Evolutionary conservation across 805 yeast genomes (phyloP).

Genomic region (Millerago galiae): DNA sequence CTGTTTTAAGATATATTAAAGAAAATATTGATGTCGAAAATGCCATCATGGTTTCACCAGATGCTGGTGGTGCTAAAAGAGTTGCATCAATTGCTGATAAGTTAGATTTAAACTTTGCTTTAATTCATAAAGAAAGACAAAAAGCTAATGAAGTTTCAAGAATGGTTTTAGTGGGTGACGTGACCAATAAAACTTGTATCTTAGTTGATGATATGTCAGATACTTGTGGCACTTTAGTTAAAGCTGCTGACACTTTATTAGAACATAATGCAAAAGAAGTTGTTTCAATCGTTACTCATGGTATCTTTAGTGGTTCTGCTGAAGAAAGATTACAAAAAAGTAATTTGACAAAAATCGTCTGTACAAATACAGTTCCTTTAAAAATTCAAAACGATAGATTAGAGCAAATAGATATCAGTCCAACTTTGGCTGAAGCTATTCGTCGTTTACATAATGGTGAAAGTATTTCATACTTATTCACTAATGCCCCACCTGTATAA

Average conservation of each 20-base stretch:
- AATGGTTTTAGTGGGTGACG: conserved; percentile 97
- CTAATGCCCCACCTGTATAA: conserved; percentile 44
- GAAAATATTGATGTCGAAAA: conserved; percentile 50
- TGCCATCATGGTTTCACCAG: conserved; percentile 88
- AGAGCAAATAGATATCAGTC: conserved; percentile 77
- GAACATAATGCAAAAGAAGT: conserved; percentile 80
- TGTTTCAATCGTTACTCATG: conserved; percentile 93
- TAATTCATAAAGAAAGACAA: conserved; percentile 94
- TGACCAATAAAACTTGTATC: conserved; percentile 71
- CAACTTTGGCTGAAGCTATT: conserved; percentile 87
- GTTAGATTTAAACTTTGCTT: conserved; percentile 86
- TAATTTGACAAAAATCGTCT: conserved; percentile 65
- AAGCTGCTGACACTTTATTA: conserved; percentile 84
- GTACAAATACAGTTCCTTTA: conserved; percentile 91
- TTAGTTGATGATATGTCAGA: conserved; percentile 98
- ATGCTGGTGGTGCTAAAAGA: conserved; percentile 98
- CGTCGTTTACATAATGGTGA: conserved; percentile 96
- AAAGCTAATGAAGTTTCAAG: conserved; percentile 90
- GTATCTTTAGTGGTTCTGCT: conserved; percentile 85
- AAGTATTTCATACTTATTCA: conserved; percentile 81
- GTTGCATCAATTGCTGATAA: conserved; percentile 93
- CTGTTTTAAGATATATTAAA: conserved; percentile 73
- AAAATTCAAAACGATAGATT: conserved; percentile 54
- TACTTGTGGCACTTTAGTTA: conserved; percentile 93
- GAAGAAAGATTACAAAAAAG: conserved; percentile 63